These are phyloP conservation scores for Phaffia tasmanica DNA, from an alignment of 768 basidiomycete genomes.

Conservation along the genomic window DNA sequence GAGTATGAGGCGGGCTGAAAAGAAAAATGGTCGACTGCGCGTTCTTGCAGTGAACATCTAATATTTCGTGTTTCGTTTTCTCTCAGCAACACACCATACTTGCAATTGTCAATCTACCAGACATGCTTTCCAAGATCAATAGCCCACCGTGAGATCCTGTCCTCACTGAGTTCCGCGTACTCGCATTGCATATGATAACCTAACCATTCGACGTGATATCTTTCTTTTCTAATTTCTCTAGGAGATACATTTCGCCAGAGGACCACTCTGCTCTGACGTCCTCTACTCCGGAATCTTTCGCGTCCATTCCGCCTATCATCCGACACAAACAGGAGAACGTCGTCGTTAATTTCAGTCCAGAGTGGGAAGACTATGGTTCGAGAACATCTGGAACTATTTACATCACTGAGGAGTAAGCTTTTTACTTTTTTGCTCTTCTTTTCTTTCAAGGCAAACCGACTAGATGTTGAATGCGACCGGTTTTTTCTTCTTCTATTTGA, in stretches of 20 bases:
- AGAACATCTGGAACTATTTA: constrained; percentile 62
- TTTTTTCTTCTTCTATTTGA: neutral
- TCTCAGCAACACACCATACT: too few relatives aligned
- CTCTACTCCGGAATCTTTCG: constrained; percentile 76
- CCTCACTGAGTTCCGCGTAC: too few relatives aligned
- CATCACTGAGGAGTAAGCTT: constrained; percentile 66
- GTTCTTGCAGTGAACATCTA: too few relatives aligned
- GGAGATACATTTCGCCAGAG: constrained; percentile 45
- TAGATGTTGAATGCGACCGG: neutral
- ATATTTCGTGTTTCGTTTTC: too few relatives aligned
- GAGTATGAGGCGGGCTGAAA: too few relatives aligned
- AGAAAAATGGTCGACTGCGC: too few relatives aligned
- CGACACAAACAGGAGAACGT: constrained; percentile 64
- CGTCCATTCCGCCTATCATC: constrained; percentile 70
- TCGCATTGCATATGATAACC: too few relatives aligned
- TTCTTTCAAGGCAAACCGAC: neutral
- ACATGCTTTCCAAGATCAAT: too few relatives aligned
- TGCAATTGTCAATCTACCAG: too few relatives aligned
- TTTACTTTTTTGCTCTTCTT: constrained; percentile 15
- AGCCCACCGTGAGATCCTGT: too few relatives aligned
- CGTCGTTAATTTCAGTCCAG: constrained; percentile 57
- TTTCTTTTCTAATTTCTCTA: too few relatives aligned
- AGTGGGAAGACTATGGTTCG: constrained; percentile 49
- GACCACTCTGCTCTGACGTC: constrained; percentile 57
- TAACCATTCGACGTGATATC: too few relatives aligned